These are phyloP conservation scores for Pisolithus microcarpus DNA, from an alignment of 768 basidiomycete species.

Conservation along the genomic window DNA sequence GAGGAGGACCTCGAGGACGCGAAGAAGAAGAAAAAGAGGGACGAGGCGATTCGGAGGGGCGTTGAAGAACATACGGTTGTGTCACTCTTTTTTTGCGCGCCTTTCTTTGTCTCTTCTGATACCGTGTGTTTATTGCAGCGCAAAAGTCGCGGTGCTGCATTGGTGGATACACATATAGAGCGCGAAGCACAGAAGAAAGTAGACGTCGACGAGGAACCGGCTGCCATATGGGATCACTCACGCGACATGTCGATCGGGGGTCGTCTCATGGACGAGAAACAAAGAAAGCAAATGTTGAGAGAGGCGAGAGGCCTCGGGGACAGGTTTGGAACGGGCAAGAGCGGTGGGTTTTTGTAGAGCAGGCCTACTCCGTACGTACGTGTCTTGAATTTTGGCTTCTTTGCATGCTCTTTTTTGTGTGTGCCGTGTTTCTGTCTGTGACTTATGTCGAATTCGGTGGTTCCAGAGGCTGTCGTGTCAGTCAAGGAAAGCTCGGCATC, in stretches of 20 bases:
- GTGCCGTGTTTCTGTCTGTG: too few species aligned
- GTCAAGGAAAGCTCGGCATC: too few species aligned
- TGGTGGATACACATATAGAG: constrained; percentile 47
- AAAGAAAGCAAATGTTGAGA: constrained; percentile 67
- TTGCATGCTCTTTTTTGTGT: too few species aligned
- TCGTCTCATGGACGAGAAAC: constrained; percentile 81
- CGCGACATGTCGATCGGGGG: constrained; percentile 88
- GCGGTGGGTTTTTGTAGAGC: constrained; percentile 54
- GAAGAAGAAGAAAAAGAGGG: constrained; percentile 52
- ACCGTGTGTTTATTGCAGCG: constrained; percentile 23
- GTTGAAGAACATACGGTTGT: constrained; percentile 80
- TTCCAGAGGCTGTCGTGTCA: too few species aligned
- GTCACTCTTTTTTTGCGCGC: neutral
- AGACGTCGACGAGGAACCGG: constrained; percentile 44
- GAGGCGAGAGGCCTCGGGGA: constrained; percentile 80
- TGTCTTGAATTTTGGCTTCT: too few species aligned
- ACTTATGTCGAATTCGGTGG: too few species aligned
- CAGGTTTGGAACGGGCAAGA: constrained; percentile 70
- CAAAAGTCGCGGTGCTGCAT: constrained; percentile 44
- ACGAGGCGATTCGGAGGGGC: constrained; percentile 60
- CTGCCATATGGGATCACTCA: constrained; percentile 85
- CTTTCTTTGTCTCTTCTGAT: neutral
- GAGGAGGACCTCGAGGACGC: constrained; percentile 32
- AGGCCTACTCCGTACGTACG: too few species aligned
- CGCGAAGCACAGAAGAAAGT: constrained; percentile 31